These are phyloP conservation scores for Cucumis sativus DNA, from an alignment of 306 rosid genomes.

Conservation along the genomic window Cucumber_9930_V3 NC_026657.2:33714001-33714500, in stretches of 20 bases:
- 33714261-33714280: neutral
- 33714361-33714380: neutral
- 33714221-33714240: neutral
- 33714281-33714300: no score
- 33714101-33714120: neutral
- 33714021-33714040: neutral
- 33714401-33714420: slow-evolving; percentile 26
- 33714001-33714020: neutral
- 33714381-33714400: slow-evolving; percentile 17
- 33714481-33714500: slow-evolving; percentile 23
- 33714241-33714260: neutral
- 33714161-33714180: no score
- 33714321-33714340: slow-evolving; percentile 3
- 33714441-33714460: slow-evolving; percentile 27
- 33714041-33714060: slow-evolving; percentile 3
- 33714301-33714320: neutral
- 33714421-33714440: slow-evolving; percentile 26
- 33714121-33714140: neutral
- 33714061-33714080: neutral
- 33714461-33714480: slow-evolving; percentile 36
- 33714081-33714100: neutral
- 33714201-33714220: no score
- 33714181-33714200: no score
- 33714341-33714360: neutral
- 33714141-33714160: no score